phyloP scores from a whole-genome alignment of 805 yeast genomes.

The Wickerhamia fluorescens region DNA sequence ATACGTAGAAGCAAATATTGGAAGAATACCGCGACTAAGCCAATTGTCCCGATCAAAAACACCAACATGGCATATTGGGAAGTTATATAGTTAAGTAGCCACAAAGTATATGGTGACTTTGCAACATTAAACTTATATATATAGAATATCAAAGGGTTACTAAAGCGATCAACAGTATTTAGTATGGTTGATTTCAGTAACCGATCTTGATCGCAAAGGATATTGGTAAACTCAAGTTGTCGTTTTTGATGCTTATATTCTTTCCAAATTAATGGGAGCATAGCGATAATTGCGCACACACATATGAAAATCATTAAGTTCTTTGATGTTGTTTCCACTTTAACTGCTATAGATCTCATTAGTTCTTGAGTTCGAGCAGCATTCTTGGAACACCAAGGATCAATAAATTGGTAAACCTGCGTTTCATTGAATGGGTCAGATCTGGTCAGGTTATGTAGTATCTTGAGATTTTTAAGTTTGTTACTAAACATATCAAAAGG shows the following conservation, averaged over 20 bases:
- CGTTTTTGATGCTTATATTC: constrained; percentile 46
- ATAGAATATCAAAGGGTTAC: constrained; percentile 4
- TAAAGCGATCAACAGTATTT: constrained; percentile 4
- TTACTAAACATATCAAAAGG: constrained; percentile 53
- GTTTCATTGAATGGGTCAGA: not conserved
- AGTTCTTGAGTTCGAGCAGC: constrained; percentile 32
- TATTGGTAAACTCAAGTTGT: constrained; percentile 12
- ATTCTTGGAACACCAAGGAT: constrained; percentile 9
- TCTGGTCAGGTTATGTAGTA: constrained; percentile 2
- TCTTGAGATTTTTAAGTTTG: constrained; percentile 27
- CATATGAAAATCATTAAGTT: constrained; percentile 30
- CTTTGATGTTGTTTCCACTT: constrained; percentile 29
- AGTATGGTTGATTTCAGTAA: constrained; percentile 13
- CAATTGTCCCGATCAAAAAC: constrained; percentile 49
- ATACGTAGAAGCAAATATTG: constrained; percentile 44
- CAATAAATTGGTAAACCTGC: not conserved
- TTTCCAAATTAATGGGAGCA: constrained; percentile 37
- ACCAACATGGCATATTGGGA: constrained; percentile 46
- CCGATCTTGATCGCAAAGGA: not conserved
- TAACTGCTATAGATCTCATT: constrained; percentile 21
- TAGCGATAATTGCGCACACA: constrained; percentile 29
- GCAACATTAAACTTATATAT: constrained; percentile 2
- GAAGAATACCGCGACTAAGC: constrained; percentile 44
- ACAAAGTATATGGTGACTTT: not conserved
- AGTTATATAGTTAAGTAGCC: constrained; percentile 31